Evolutionary conservation across 441 rosid genomes (phyloP), one percentile per base, ranked within the genome.

Genomic region (Hura crepitans): DNA sequence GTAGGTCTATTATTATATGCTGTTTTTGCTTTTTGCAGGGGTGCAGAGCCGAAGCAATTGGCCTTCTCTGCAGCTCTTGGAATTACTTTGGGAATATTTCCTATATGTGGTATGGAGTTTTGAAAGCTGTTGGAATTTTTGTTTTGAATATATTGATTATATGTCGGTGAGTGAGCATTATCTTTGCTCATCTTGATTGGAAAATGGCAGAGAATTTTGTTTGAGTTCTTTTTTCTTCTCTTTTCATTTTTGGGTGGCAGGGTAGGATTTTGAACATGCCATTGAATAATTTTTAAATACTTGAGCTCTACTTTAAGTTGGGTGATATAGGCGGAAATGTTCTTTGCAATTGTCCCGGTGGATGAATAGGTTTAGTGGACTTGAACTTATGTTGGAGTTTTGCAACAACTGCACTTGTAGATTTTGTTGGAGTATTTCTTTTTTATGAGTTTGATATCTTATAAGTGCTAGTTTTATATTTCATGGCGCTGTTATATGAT

Each of bases 51-150:
- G 11, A 89, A 82, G 84, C 95, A 89, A 77, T 75, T 93, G 73
- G 97, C 98, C 4, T 86, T 91, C 75, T 91, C 98, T 46, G 80
- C 95, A 0, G 95, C 98, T 75, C 81, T 91, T 65, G 98, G 98
- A 28, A 74, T 89, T 65, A 87, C 96, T 30, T 51, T 93, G 64
- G 97, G 97, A 64, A 55, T 93, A 43, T 92, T 92, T 74, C 98
- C 98, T 5, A 87, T 93, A 42, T 91, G 96, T 43, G 98, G 98
- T 90, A 74, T 61, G 75, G 39, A 6, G 43, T 54, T 63, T 9
- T 51, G 27, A 4, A 12, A 28, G 5, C 17, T 10, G 22, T 73
- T n/a, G 15, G 10, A 45, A 42, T 3, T 35, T 53, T 70, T 2
- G 6, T 61, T 25, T 47, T 30, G n/a, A 42, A 47, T 43, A 35